Conservation (phyloP, 2,329 filamentous ascomycete genomes). For the Monilinia polystroma region DNA sequence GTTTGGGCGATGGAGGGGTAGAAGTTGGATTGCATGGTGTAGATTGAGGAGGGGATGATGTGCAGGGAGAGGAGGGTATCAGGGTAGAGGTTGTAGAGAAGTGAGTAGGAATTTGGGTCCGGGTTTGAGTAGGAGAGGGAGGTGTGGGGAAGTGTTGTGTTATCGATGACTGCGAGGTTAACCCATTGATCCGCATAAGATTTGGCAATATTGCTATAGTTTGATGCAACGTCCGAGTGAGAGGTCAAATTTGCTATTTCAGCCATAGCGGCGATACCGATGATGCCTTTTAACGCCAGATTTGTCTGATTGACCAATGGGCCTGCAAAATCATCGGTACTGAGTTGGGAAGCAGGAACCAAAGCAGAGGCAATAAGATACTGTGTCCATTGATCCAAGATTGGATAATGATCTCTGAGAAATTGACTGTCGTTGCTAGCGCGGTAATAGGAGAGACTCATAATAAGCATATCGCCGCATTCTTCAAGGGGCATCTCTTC, state of each 20-base stretch:
- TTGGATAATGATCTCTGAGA: constrained; percentile 64
- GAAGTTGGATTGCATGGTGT: constrained; percentile 74
- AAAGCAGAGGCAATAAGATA: constrained; percentile 74
- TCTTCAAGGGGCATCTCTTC: constrained; percentile 77
- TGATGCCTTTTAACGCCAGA: constrained; percentile 78
- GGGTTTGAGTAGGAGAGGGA: constrained; percentile 68
- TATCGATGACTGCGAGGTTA: constrained; percentile 64
- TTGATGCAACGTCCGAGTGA: constrained; percentile 54
- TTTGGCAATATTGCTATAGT: constrained; percentile 61
- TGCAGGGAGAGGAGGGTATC: constrained; percentile 77
- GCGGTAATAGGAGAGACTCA: constrained; percentile 69
- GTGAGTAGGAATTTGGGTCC: constrained; percentile 33
- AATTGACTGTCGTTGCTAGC: constrained; percentile 52
- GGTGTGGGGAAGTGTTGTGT: constrained; percentile 58
- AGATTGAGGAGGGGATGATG: constrained; percentile 71
- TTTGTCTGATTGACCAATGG: constrained; percentile 77
- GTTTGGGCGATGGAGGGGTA: constrained; percentile 70
- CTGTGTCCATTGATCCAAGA: constrained; percentile 76
- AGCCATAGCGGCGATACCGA: constrained; percentile 79
- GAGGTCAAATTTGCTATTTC: constrained; percentile 63
- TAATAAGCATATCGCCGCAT: constrained; percentile 79
- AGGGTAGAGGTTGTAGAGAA: constrained; percentile 78
- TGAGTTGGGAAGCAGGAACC: constrained; percentile 73
- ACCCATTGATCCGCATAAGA: constrained; percentile 74
- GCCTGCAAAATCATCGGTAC: constrained; percentile 82